A percentile compares a stretch with the other conserved stretches of the same genome.
phyloP scores from a whole-genome alignment of 805 yeast species.

The Teunomyces gatunensis region DNA sequence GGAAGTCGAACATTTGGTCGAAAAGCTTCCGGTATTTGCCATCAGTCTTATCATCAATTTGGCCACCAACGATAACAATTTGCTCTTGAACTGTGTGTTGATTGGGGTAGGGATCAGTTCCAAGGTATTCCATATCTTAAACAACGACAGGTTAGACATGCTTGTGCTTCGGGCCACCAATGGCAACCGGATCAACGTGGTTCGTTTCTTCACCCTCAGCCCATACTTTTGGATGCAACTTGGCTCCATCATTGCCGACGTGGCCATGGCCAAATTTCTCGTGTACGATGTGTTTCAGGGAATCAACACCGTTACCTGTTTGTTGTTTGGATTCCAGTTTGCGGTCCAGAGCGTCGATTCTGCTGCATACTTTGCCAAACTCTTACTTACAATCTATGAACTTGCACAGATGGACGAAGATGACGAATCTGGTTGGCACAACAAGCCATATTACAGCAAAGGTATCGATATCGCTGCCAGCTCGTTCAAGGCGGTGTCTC shows the following conservation, averaged over 20 bases:
- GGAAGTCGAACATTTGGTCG: slow-evolving; percentile 65
- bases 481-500: slow-evolving; percentile 30
- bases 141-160: slow-evolving; percentile 51
- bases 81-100: slow-evolving; percentile 48
- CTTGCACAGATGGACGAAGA: slow-evolving; percentile 33
- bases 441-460: slow-evolving; percentile 58
- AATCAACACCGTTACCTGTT: slow-evolving; percentile 51
- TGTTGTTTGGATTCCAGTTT: slow-evolving; percentile 75
- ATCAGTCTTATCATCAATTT: slow-evolving; percentile 57
- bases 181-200: slow-evolving; percentile 8
- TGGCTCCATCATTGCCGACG: slow-evolving; percentile 49
- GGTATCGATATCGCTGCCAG: slow-evolving; percentile 53
- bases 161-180: slow-evolving; percentile 28
- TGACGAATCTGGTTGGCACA: slow-evolving; percentile 69
- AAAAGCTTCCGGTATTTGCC: slow-evolving; percentile 31
- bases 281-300: slow-evolving; percentile 55
- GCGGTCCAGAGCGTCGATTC: slow-evolving; percentile 59
- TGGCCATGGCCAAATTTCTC: slow-evolving; percentile 50
- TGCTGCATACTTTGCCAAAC: slow-evolving; percentile 45
- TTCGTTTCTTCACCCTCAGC: slow-evolving; percentile 34
- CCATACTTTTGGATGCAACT: slow-evolving; percentile 45
- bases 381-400: slow-evolving; percentile 55
- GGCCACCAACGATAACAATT: slow-evolving; percentile 61
- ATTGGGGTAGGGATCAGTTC: slow-evolving; percentile 31
- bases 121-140: slow-evolving; percentile 76